Conservation (phyloP, 495 filamentous ascomycete species). For the Penicillium simplicissimum region DNA sequence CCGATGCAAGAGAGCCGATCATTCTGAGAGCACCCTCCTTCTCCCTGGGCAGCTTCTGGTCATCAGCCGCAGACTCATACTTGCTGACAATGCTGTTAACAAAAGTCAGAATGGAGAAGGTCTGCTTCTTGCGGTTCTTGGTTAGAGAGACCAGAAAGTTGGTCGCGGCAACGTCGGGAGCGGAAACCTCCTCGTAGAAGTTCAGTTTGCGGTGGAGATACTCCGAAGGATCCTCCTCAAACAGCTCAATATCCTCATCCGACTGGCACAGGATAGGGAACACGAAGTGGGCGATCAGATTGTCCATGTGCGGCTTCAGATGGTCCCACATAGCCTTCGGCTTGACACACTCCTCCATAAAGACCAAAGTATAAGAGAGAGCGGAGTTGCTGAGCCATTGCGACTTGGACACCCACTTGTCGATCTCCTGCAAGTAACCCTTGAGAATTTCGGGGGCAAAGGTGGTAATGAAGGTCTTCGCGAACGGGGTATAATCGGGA, state of each 20-base stretch:
- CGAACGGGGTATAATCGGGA: conserved; percentile 72
- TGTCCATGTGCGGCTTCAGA: conserved; percentile 89
- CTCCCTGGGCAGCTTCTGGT: conserved; percentile 85
- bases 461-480: conserved; percentile 84
- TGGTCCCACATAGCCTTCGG: conserved; percentile 96
- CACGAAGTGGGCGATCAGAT: conserved; percentile 85
- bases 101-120: conserved; percentile 88
- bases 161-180: conserved; percentile 93
- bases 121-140: conserved; percentile 92
- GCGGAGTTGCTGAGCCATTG: conserved; percentile 93
- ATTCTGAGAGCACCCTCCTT: conserved; percentile 97
- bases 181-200: conserved; percentile 95
- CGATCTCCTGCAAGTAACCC: conserved; percentile 87
- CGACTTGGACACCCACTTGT: conserved; percentile 95
- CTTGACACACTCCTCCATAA: conserved; percentile 95
- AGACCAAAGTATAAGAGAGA: conserved; percentile 86
- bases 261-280: conserved; percentile 94
- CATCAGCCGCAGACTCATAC: conserved; percentile 78
- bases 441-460: conserved; percentile 96
- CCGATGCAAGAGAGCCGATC: conserved; percentile 92
- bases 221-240: conserved; percentile 89
- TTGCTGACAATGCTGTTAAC: conserved; percentile 91
- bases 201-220: conserved; percentile 97
- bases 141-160: conserved; percentile 95
- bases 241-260: conserved; percentile 90